Evolutionary conservation across 768 basidiomycete species (phyloP).

Genomic region (Pholiota molesta): DNA sequence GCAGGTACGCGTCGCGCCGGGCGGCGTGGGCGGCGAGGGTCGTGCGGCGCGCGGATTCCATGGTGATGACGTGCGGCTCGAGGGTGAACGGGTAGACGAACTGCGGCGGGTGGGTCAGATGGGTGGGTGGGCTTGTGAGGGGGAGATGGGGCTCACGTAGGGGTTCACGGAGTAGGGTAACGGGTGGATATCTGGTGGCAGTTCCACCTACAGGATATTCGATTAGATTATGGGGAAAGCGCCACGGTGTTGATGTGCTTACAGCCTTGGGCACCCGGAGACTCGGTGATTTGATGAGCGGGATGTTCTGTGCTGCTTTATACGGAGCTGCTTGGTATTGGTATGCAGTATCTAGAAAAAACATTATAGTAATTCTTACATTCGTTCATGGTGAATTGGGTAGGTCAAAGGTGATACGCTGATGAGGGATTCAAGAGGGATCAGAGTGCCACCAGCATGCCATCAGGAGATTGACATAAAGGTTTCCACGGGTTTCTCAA

Average conservation of each 20-base stretch:
- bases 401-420: neutral
- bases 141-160: constrained; percentile 58
- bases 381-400: constrained; percentile 12
- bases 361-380: constrained; percentile 6
- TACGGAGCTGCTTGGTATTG: constrained; percentile 64
- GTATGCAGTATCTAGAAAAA: neutral
- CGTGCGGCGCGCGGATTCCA: constrained; percentile 72
- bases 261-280: constrained; percentile 86
- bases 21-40: constrained; percentile 67
- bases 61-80: constrained; percentile 79
- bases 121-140: neutral
- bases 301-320: constrained; percentile 71
- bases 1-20: constrained; percentile 72
- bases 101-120: constrained; percentile 43
- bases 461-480: no score
- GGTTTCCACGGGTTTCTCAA: no score
- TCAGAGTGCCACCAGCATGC: no score
- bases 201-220: constrained; percentile 58
- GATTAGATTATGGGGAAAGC: constrained; percentile 5
- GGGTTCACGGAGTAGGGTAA: constrained; percentile 87
- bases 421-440: no score
- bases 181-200: constrained; percentile 93
- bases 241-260: constrained; percentile 19
- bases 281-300: constrained; percentile 91
- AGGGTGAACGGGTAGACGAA: constrained; percentile 97